Conservation (phyloP, 768 basidiomycete species). For the Psilocybe sp. region DNA sequence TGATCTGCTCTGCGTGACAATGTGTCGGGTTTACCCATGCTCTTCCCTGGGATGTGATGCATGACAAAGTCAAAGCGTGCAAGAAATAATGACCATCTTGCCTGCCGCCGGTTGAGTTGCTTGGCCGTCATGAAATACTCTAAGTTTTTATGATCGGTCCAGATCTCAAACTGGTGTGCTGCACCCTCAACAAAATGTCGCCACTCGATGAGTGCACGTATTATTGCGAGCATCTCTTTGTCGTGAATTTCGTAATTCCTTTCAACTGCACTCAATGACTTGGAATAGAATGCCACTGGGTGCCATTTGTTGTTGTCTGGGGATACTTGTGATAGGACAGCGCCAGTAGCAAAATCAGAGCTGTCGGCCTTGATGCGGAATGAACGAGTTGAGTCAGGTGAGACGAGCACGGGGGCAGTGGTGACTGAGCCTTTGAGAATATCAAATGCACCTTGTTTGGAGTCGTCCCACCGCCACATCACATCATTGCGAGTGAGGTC, state of each 20-base stretch:
- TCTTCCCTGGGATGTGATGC: conserved; percentile 25
- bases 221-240: conserved; percentile 47
- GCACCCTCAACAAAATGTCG: conserved; percentile 22
- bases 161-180: conserved; percentile 22
- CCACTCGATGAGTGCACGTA: conserved; percentile 28
- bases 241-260: conserved; percentile 44
- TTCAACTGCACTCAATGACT: conserved; percentile 27
- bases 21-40: conserved; percentile 20
- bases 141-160: conserved; percentile 38
- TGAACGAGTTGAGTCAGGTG: conserved; percentile 1
- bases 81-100: conserved; percentile 35
- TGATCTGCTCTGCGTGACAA: conserved; percentile 24
- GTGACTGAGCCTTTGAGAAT: conserved; percentile 21
- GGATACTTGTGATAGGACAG: conserved; percentile 32
- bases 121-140: conserved; percentile 35
- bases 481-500: conserved; percentile 12
- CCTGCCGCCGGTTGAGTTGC: conserved; percentile 41
- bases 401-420: conserved; percentile 20
- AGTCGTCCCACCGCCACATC: conserved; percentile 18
- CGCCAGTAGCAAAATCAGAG: conserved; percentile 34
- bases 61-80: conserved; percentile 30
- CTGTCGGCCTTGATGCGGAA: conserved; percentile 26
- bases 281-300: conserved; percentile 36
- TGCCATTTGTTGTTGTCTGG: conserved; percentile 22
- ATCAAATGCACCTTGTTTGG: conserved; percentile 21